A percentile compares a stretch with the other conserved stretches of the same genome.
Evolutionary conservation across 257 asterid species (phyloP).

Genomic region (Gentiana dahurica): DNA sequence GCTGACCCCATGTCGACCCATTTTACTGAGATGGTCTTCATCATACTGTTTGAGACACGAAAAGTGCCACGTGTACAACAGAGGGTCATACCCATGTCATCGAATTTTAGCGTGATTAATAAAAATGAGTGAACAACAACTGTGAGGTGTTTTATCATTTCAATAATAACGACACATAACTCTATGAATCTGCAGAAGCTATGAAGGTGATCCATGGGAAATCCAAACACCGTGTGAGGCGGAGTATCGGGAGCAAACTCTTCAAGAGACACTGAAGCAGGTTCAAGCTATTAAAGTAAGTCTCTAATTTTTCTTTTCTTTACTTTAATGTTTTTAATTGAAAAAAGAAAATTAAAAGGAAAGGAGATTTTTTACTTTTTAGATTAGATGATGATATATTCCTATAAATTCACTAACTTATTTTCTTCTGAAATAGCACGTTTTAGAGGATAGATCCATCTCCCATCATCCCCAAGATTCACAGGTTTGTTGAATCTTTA

Average conservation of each 20-base stretch:
- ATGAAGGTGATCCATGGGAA: constrained; percentile 59
- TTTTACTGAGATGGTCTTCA: too few relatives aligned
- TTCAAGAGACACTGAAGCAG: constrained; percentile 61
- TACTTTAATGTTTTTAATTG: background rate
- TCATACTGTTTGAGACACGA: too few relatives aligned
- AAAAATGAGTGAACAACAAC: too few relatives aligned
- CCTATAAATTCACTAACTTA: background rate
- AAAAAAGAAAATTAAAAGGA: background rate
- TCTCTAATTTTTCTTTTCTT: too few relatives aligned
- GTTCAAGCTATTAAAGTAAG: constrained; percentile 54
- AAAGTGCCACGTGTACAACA: too few relatives aligned
- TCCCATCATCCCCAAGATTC: constrained; percentile 36
- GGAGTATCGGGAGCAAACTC: constrained; percentile 59
- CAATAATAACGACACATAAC: too few relatives aligned
- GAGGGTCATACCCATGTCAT: too few relatives aligned
- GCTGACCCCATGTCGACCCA: too few relatives aligned
- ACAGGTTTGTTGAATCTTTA: constrained; percentile 23
- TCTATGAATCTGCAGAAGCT: constrained; percentile 26
- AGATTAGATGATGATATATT: background rate
- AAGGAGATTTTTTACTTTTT: too few relatives aligned
- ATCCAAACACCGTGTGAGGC: constrained; percentile 56
- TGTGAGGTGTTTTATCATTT: too few relatives aligned
- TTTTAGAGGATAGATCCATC: constrained; percentile 42
- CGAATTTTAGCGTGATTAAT: too few relatives aligned
- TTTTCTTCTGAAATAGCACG: constrained; percentile 25